Evolutionary conservation across 495 filamentous ascomycete species (phyloP).

Genomic region (Glarea lozoyensis): DNA sequence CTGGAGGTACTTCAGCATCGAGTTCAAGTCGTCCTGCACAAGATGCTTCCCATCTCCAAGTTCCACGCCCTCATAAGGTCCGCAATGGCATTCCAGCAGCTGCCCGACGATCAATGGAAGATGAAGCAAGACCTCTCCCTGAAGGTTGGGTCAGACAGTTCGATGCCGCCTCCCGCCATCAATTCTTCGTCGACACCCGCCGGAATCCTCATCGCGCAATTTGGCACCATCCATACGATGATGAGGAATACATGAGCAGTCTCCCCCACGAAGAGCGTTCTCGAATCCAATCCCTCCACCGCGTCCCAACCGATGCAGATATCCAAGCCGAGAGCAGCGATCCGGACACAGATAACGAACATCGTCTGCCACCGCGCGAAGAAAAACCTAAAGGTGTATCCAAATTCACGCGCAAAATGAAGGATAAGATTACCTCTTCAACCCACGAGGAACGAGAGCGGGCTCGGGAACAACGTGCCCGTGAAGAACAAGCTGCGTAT

Average conservation of each 20-base stretch:
- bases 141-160: conserved; percentile 36
- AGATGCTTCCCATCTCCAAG: not conserved
- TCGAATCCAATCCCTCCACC: conserved; percentile 24
- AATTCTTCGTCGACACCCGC: conserved; percentile 44
- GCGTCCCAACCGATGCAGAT: conserved; percentile 28
- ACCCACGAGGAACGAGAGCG: conserved; percentile 36
- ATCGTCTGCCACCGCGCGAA: conserved; percentile 3
- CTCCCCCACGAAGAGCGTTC: conserved; percentile 29
- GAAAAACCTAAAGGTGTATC: conserved; percentile 18
- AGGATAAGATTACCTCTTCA: conserved; percentile 35
- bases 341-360: conserved; percentile 25
- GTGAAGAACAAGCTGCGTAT: conserved; percentile 30
- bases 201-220: conserved; percentile 34
- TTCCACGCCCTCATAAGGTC: conserved; percentile 10
- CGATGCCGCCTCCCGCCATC: conserved; percentile 33
- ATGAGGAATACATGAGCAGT: conserved; percentile 32
- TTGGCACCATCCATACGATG: conserved; percentile 45
- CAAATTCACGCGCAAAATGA: conserved; percentile 36
- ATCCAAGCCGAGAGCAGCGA: conserved; percentile 32
- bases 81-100: conserved; percentile 34
- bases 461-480: conserved; percentile 27
- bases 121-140: conserved; percentile 34
- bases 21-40: not conserved
- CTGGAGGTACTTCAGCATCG: not conserved
- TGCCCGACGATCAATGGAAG: conserved; percentile 40